Evolutionary conservation across 1,139 yeast genomes (phyloP).

Genomic region (Candida sojae): DNA sequence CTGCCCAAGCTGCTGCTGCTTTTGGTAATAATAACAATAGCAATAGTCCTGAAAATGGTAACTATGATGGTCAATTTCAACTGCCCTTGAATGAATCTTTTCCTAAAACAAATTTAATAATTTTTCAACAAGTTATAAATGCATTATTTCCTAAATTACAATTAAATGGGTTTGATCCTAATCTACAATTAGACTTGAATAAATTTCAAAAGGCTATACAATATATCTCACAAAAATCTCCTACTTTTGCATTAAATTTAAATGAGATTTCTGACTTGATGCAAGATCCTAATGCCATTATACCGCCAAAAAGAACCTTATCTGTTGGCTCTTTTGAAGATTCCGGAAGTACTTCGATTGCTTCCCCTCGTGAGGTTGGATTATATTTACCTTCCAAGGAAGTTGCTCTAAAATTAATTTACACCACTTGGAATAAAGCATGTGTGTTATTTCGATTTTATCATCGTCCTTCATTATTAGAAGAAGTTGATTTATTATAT

Average conservation of each 20-base stretch:
- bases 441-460: conserved; percentile 83
- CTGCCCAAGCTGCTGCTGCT: conserved; percentile 16
- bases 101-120: conserved; percentile 18
- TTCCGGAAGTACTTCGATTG: conserved; percentile 8
- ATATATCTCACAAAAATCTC: conserved; percentile 23
- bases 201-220: conserved; percentile 28
- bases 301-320: conserved; percentile 17
- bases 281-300: conserved; percentile 19
- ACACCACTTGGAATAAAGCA: conserved; percentile 82
- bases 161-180: conserved; percentile 36
- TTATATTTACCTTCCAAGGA: conserved; percentile 77
- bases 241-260: conserved; percentile 16
- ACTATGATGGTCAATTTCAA: background rate
- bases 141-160: conserved; percentile 53
- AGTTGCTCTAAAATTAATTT: conserved; percentile 68
- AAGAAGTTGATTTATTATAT: conserved; percentile 47
- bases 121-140: conserved; percentile 35
- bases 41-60: conserved; percentile 11
- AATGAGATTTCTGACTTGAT: conserved; percentile 27
- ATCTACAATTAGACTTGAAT: conserved; percentile 33
- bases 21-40: conserved; percentile 11
- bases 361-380: conserved; percentile 48
- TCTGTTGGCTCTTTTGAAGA: conserved; percentile 24
- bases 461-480: conserved; percentile 78
- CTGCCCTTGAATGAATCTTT: conserved; percentile 7